phyloP scores from a whole-genome alignment of 2,329 filamentous ascomycete genomes.

The Aspergillus quadricinctus region DNA sequence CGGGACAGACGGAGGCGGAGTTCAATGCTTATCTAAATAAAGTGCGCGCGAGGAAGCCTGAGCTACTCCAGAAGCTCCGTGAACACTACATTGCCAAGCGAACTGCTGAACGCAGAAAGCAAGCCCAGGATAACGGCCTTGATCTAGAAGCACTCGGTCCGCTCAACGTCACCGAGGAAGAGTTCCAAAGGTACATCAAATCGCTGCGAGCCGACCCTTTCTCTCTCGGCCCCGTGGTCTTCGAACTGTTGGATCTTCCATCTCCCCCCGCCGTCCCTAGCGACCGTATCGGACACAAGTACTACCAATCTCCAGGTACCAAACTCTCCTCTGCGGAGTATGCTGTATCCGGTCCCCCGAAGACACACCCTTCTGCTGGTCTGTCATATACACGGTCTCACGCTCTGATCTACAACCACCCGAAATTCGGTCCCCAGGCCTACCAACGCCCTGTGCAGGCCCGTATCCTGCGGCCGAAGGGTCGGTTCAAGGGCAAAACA shows the following conservation, averaged over 20 bases:
- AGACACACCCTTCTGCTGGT: slow-evolving; percentile 63
- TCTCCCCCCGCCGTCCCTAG: slow-evolving; percentile 37
- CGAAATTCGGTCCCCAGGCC: slow-evolving; percentile 56
- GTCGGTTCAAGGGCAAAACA: slow-evolving; percentile 27
- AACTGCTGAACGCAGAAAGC: slow-evolving; percentile 32
- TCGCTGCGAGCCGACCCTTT: slow-evolving; percentile 39
- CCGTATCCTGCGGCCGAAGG: slow-evolving; percentile 52
- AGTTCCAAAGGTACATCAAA: slow-evolving; percentile 44
- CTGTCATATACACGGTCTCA: slow-evolving; percentile 57
- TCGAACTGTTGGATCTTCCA: slow-evolving; percentile 55
- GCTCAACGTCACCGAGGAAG: slow-evolving; percentile 38
- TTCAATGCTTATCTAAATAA: slow-evolving; percentile 51
- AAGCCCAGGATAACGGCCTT: slow-evolving; percentile 39
- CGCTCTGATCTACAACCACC: slow-evolving; percentile 55
- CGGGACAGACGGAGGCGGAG: slow-evolving; percentile 52
- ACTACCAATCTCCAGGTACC: slow-evolving; percentile 34
- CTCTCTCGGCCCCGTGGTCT: slow-evolving; percentile 51
- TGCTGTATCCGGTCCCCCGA: slow-evolving; percentile 48
- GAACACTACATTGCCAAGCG: slow-evolving; percentile 31
- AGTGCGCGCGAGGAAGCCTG: slow-evolving; percentile 39
- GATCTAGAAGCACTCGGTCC: slow-evolving; percentile 28
- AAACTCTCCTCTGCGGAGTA: slow-evolving; percentile 41
- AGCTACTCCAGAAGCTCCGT: slow-evolving; percentile 35
- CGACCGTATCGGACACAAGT: slow-evolving; percentile 29
- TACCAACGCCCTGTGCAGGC: slow-evolving; percentile 51